phyloP scores from a whole-genome alignment of 768 basidiomycete species.

The Russula sp. region DNA sequence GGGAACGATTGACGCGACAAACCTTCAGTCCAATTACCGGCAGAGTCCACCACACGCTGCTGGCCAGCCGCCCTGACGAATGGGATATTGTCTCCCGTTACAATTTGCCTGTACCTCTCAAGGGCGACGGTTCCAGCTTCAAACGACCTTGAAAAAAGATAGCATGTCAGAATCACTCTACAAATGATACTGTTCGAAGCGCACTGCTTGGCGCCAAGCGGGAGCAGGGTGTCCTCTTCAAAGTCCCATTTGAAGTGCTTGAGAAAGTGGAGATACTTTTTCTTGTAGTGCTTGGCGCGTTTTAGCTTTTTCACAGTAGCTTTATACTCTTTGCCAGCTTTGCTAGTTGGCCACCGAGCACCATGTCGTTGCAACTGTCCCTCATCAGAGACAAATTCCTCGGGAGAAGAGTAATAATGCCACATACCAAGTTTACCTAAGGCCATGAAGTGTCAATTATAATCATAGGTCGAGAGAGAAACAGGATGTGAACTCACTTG shows the following conservation, averaged over 20 bases:
- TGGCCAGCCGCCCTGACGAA: conserved; percentile 47
- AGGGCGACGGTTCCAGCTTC: conserved; percentile 47
- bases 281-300: conserved; percentile 37
- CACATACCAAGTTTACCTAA: conserved; percentile 55
- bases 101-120: conserved; percentile 45
- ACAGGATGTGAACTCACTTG: conserved; percentile 36
- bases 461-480: not conserved
- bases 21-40: conserved; percentile 66
- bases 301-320: conserved; percentile 48
- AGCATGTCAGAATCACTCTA: not conserved
- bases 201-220: conserved; percentile 59
- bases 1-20: not conserved
- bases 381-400: not conserved
- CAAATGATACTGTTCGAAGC: conserved; percentile 21
- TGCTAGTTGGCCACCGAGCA: conserved; percentile 62
- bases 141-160: conserved; percentile 33
- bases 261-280: conserved; percentile 49
- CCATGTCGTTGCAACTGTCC: conserved; percentile 73
- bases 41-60: conserved; percentile 56
- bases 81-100: conserved; percentile 40
- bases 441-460: not conserved
- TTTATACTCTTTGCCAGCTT: conserved; percentile 37
- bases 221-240: conserved; percentile 51
- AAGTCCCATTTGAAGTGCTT: conserved; percentile 51
- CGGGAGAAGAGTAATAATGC: not conserved